A percentile compares a stretch with the other conserved stretches of the same genome.
Conservation (phyloP, 148 eudicot genomes). For the Beta vulgaris region DNA sequence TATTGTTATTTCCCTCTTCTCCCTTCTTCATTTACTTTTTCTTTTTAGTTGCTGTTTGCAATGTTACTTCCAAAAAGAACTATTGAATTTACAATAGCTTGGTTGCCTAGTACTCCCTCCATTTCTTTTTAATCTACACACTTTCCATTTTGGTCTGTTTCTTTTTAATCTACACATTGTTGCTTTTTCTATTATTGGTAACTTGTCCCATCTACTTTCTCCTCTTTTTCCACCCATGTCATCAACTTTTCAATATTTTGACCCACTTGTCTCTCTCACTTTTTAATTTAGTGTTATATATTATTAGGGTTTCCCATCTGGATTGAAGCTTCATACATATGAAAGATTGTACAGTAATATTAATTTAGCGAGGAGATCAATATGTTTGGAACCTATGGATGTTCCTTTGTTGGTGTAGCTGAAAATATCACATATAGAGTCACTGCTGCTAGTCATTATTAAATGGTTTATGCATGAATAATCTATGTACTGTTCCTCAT, state of each 20-base stretch:
- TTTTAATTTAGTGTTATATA: not conserved
- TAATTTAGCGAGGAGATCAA: too few species aligned
- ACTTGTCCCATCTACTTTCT: too few species aligned
- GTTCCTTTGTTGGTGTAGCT: not conserved
- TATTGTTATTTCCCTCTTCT: not conserved
- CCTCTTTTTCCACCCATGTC: too few species aligned
- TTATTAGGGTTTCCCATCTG: not conserved
- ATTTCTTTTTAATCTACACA: too few species aligned
- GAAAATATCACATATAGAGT: not conserved
- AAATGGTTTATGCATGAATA: not conserved
- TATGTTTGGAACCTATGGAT: not conserved
- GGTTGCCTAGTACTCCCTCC: not conserved
- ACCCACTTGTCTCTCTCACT: too few species aligned
- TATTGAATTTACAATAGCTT: not conserved
- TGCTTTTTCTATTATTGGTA: too few species aligned
- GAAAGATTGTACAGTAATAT: too few species aligned
- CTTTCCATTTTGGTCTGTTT: too few species aligned
- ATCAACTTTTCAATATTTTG: too few species aligned
- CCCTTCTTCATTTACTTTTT: not conserved
- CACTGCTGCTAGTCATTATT: too few species aligned
- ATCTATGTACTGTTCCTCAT: not conserved
- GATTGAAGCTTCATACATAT: not conserved
- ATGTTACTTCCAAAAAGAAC: not conserved
- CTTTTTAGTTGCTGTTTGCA: not conserved
- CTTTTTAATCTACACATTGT: too few species aligned